These are phyloP conservation scores for Gnetum montanum DNA, from an alignment of 75 land plant species.

Conservation along the genomic window DNA sequence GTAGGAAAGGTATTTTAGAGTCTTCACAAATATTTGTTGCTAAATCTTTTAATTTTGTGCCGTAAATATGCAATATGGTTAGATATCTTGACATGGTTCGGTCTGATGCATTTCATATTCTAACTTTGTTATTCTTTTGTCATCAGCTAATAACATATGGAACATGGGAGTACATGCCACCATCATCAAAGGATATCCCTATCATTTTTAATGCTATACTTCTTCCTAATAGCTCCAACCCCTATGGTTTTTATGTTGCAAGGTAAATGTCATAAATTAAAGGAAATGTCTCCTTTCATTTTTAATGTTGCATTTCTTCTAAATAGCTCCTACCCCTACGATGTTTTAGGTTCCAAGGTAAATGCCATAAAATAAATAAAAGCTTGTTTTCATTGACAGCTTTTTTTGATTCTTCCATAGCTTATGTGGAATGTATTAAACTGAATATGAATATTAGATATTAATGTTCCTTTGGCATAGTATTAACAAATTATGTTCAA, in stretches of 20 bases:
- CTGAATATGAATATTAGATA: not conserved
- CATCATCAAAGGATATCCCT: constrained; percentile 32
- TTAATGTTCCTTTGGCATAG: not conserved
- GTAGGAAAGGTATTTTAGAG: constrained; percentile 17
- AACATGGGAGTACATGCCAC: constrained; percentile 32
- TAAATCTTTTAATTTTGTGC: not conserved
- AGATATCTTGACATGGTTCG: not conserved
- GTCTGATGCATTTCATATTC: constrained; percentile 2
- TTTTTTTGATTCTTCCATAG: not conserved
- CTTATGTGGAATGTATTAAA: not conserved
- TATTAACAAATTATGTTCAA: not conserved
- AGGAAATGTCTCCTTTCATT: not conserved
- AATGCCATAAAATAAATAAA: not conserved
- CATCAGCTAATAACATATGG: constrained; percentile 25
- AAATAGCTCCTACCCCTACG: not conserved
- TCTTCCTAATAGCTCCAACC: constrained; percentile 25
- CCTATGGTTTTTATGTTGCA: constrained; percentile 29
- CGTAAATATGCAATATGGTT: not conserved
- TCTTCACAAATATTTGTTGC: not conserved
- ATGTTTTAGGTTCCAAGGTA: not conserved
- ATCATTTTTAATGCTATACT: constrained; percentile 22
- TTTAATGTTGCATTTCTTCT: not conserved
- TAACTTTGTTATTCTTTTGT: not conserved
- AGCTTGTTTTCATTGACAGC: not conserved
- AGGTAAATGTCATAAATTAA: constrained; percentile 18